These are phyloP conservation scores for Wickerhamiella bombiphila DNA, from an alignment of 805 yeast genomes.

Conservation along the genomic window DNA sequence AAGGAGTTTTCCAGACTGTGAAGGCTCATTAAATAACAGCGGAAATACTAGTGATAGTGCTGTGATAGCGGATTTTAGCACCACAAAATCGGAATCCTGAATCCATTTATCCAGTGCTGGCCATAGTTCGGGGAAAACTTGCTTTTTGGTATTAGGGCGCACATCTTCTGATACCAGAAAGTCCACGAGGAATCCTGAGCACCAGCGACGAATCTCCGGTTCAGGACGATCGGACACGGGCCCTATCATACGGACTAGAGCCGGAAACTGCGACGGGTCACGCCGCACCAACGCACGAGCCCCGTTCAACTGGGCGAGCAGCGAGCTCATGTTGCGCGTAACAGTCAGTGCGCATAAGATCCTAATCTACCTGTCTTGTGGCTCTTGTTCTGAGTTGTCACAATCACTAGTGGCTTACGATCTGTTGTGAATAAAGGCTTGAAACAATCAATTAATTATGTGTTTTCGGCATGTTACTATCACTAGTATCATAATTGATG, in stretches of 20 bases:
- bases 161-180: slow-evolving; percentile 23
- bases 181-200: slow-evolving; percentile 25
- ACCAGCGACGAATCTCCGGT: slow-evolving; percentile 23
- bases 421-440: no score
- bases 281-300: slow-evolving; percentile 24
- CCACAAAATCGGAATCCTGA: slow-evolving; percentile 16
- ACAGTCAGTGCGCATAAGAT: no score
- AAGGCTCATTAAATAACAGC: slow-evolving; percentile 27
- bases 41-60: slow-evolving; percentile 34
- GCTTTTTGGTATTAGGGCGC: slow-evolving; percentile 13
- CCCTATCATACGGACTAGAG: slow-evolving; percentile 24
- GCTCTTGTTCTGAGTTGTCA: no score
- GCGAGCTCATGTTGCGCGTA: slow-evolving; percentile 7
- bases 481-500: no score
- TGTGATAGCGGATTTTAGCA: slow-evolving; percentile 27
- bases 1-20: slow-evolving; percentile 25
- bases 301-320: slow-evolving; percentile 24
- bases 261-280: slow-evolving; percentile 26
- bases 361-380: no score
- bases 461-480: no score
- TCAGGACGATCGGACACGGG: slow-evolving; percentile 25
- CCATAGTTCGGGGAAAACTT: slow-evolving; percentile 20
- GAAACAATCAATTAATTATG: no score
- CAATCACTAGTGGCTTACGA: no score
- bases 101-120: slow-evolving; percentile 19